Percentiles rank a stretch among this genome's conserved stretches.
Evolutionary conservation across 495 filamentous ascomycete species (phyloP).

Genomic region (Aspergillus sparsus): DNA sequence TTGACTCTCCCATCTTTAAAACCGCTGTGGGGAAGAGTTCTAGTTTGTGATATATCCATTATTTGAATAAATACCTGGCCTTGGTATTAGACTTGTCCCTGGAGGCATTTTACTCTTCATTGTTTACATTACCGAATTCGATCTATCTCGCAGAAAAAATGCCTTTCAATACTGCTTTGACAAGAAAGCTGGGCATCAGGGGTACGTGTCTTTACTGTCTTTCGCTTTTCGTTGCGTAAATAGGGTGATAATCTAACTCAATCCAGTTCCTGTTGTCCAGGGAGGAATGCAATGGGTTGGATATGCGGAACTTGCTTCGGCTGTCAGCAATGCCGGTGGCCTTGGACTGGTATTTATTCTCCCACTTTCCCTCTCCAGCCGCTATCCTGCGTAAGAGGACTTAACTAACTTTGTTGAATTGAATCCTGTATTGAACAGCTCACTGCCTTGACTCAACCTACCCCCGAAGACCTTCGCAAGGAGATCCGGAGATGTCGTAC

Average conservation of each 20-base stretch:
- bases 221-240: neutral
- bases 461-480: constrained; percentile 86
- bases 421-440: constrained; percentile 37
- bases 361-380: no score
- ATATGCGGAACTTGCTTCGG: constrained; percentile 88
- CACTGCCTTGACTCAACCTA: constrained; percentile 93
- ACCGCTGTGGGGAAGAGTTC: neutral
- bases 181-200: constrained; percentile 82
- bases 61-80: neutral
- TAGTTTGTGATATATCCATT: neutral
- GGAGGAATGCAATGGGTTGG: constrained; percentile 95
- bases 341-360: constrained; percentile 66
- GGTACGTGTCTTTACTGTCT: constrained; percentile 44
- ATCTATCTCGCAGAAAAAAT: constrained; percentile 50
- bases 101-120: neutral
- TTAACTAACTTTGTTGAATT: no score
- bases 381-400: no score
- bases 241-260: neutral
- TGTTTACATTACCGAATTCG: neutral
- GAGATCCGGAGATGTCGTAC: constrained; percentile 85
- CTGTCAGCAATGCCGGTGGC: constrained; percentile 93
- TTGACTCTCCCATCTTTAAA: neutral
- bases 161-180: constrained; percentile 92
- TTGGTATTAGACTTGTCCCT: neutral
- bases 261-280: constrained; percentile 88